These are phyloP conservation scores for Ogataea hybrid DNA, from an alignment of 1,139 yeast species.

Conservation along the genomic window DNA sequence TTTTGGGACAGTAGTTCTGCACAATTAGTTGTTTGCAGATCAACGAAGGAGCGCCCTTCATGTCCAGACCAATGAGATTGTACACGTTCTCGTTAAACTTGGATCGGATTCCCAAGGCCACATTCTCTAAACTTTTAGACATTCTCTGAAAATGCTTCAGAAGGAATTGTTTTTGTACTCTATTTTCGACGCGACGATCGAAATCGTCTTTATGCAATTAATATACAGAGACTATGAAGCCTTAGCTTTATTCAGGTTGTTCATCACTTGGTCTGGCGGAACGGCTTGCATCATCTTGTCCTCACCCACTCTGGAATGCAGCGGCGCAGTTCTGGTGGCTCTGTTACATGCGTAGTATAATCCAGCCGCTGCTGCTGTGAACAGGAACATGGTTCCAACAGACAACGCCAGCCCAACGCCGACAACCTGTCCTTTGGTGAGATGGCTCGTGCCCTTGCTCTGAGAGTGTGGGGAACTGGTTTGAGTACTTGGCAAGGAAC, in stretches of 20 bases:
- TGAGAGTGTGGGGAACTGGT: conserved; percentile 22
- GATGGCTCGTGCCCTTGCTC: conserved; percentile 29
- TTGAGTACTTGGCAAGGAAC: conserved; percentile 29
- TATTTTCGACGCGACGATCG: conserved; percentile 7
- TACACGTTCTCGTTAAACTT: conserved; percentile 16
- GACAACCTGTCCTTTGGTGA: conserved; percentile 70
- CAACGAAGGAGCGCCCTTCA: conserved; percentile 29
- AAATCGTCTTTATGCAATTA: neutral
- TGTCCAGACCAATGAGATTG: conserved; percentile 32
- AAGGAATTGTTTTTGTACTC: neutral
- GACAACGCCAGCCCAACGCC: conserved; percentile 88
- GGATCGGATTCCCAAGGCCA: conserved; percentile 19
- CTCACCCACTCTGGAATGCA: conserved; percentile 54
- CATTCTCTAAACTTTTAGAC: conserved; percentile 8
- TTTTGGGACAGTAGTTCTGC: conserved; percentile 27
- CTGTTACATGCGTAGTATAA: conserved; percentile 49
- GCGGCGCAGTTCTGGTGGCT: conserved; percentile 34
- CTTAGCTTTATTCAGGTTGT: conserved; percentile 43
- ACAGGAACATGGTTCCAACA: conserved; percentile 67
- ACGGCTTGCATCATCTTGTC: conserved; percentile 66
- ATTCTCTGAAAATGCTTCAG: neutral
- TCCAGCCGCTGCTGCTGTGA: conserved; percentile 62
- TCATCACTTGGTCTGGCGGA: conserved; percentile 60
- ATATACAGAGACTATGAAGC: conserved; percentile 5
- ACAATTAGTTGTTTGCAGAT: conserved; percentile 27